These are phyloP conservation scores for Xanthoceras sorbifolium DNA, from an alignment of 345 rosid species.

Conservation along the genomic window DNA sequence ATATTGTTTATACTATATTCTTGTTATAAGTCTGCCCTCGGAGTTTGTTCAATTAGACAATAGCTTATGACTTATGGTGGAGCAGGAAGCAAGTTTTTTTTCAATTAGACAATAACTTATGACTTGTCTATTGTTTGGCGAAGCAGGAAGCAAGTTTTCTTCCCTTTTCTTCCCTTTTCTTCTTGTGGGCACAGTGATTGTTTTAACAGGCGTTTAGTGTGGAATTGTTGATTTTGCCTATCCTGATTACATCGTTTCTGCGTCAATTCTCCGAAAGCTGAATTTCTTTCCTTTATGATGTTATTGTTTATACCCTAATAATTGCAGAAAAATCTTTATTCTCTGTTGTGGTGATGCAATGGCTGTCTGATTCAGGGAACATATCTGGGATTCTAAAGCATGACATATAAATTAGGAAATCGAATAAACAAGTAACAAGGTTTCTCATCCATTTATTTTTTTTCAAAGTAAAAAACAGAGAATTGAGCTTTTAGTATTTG, in stretches of 20 bases:
- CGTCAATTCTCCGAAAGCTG: background rate
- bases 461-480: too few species aligned
- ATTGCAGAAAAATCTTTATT: background rate
- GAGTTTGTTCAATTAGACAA: background rate
- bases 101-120: too few species aligned
- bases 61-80: background rate
- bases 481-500: too few species aligned
- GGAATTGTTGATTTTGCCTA: background rate
- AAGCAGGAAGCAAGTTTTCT: too few species aligned
- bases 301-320: background rate
- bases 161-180: background rate
- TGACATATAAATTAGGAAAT: too few species aligned
- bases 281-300: background rate
- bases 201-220: background rate
- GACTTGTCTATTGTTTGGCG: too few species aligned
- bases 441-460: too few species aligned
- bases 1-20: background rate
- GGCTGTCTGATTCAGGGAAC: slow-evolving; percentile 68
- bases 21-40: background rate
- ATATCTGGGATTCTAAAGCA: too few species aligned
- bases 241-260: background rate
- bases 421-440: too few species aligned
- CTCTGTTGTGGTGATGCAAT: slow-evolving; percentile 4
- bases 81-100: background rate
- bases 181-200: background rate